These are phyloP conservation scores for Aspergillus bridgeri DNA, from an alignment of 495 filamentous ascomycete species.

Conservation along the genomic window DNA sequence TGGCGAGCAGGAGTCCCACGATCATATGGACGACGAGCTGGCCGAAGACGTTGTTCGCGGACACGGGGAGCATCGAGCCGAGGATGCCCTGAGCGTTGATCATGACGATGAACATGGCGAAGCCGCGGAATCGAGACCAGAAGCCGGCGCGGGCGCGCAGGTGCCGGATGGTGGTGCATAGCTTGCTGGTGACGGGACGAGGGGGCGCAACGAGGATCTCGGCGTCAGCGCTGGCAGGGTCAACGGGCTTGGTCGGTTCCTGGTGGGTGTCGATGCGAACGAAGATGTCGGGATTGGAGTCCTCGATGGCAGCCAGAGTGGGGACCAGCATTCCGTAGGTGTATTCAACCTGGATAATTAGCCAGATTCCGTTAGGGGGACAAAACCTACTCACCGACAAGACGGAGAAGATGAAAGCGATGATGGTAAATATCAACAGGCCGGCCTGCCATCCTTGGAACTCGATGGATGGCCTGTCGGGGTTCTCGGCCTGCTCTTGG, in stretches of 20 bases:
- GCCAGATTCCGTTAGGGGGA: background rate
- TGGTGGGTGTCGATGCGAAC: constrained; percentile 41
- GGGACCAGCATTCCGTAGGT: constrained; percentile 56
- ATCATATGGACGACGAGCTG: constrained; percentile 39
- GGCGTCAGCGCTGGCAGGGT: constrained; percentile 34
- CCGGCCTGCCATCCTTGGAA: constrained; percentile 20
- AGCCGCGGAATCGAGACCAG: constrained; percentile 57
- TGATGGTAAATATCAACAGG: background rate
- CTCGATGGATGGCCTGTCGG: constrained; percentile 18
- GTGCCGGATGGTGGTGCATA: constrained; percentile 55
- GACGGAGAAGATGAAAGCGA: constrained; percentile 16
- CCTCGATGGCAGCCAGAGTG: constrained; percentile 60
- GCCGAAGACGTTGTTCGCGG: constrained; percentile 24
- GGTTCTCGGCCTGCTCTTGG: constrained; percentile 8
- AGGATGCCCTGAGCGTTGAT: constrained; percentile 28
- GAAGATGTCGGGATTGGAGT: constrained; percentile 55
- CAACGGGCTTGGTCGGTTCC: constrained; percentile 30
- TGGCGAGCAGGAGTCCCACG: constrained; percentile 42
- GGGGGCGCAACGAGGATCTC: constrained; percentile 23
- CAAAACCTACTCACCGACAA: constrained; percentile 5
- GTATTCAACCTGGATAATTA: constrained; percentile 45
- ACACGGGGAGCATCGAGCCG: constrained; percentile 23
- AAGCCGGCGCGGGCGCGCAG: constrained; percentile 53
- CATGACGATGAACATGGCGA: constrained; percentile 36
- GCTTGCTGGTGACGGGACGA: constrained; percentile 57